Conservation (phyloP, 2,329 filamentous ascomycete genomes). For the Colletotrichum coccodes region DNA sequence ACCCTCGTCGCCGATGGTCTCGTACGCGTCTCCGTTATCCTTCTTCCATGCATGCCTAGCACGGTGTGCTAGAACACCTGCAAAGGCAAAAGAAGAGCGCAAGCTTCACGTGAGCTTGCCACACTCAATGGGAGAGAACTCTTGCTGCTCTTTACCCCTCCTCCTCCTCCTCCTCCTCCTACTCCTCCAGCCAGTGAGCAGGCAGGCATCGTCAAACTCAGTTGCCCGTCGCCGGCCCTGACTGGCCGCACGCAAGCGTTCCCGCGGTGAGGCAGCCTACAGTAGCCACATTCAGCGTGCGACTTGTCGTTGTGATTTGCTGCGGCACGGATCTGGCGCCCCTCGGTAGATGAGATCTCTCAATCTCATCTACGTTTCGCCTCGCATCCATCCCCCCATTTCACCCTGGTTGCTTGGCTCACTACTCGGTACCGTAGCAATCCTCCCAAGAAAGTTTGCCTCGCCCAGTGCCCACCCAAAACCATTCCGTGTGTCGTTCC, state of each 20-base stretch:
- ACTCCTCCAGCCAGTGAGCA: neutral
- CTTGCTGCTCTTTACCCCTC: neutral
- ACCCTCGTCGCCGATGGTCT: neutral
- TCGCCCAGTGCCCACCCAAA: neutral
- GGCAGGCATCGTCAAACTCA: neutral
- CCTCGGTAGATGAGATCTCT: neutral
- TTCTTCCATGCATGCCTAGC: constrained; percentile 7
- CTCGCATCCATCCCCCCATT: neutral
- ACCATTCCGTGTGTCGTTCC: neutral
- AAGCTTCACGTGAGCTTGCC: neutral
- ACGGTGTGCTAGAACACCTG: neutral
- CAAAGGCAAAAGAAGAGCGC: neutral
- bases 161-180: neutral
- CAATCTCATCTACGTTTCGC: constrained; percentile 6
- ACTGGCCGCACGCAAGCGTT: neutral
- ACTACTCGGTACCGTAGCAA: too few species aligned
- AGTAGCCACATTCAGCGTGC: neutral
- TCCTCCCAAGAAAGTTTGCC: neutral
- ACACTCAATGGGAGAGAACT: neutral
- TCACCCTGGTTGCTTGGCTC: neutral
- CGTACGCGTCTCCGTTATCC: neutral
- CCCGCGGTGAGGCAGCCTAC: neutral
- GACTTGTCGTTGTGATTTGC: neutral
- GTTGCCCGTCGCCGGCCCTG: neutral
- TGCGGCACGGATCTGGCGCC: neutral